Conservation (phyloP, 768 basidiomycete species). For the Leccinum uliginosum region DNA sequence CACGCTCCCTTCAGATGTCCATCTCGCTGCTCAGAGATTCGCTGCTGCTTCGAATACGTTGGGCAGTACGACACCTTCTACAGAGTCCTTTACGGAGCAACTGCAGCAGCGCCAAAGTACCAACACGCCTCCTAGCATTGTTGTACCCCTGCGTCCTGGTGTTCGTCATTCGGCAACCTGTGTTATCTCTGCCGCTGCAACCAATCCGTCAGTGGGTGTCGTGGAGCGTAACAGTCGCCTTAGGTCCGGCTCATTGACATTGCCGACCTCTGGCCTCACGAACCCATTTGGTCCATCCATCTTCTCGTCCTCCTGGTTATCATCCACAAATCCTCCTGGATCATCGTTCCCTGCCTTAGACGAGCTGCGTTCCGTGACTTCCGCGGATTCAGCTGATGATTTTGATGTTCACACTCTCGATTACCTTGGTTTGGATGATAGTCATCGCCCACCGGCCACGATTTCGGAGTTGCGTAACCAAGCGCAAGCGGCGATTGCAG, state of each 20-base stretch:
- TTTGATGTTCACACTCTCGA: slow-evolving; percentile 94
- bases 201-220: slow-evolving; percentile 27
- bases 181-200: slow-evolving; percentile 50
- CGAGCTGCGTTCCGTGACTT: slow-evolving; percentile 76
- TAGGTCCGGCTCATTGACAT: slow-evolving; percentile 88
- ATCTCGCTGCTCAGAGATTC: slow-evolving; percentile 80
- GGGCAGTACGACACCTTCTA: slow-evolving; percentile 43
- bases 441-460: slow-evolving; percentile 68
- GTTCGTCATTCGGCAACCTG: slow-evolving; percentile 76
- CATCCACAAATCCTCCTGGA: slow-evolving; percentile 51
- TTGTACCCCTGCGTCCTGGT: slow-evolving; percentile 53
- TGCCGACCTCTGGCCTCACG: slow-evolving; percentile 70
- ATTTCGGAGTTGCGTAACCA: slow-evolving; percentile 86
- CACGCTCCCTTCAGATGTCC: slow-evolving; percentile 94
- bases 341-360: slow-evolving; percentile 66
- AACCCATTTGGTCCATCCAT: slow-evolving; percentile 86
- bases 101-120: slow-evolving; percentile 35
- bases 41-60: slow-evolving; percentile 62
- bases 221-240: slow-evolving; percentile 76
- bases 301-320: slow-evolving; percentile 88
- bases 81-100: slow-evolving; percentile 49
- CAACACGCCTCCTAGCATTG: slow-evolving; percentile 36
- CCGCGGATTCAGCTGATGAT: slow-evolving; percentile 77
- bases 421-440: slow-evolving; percentile 91
- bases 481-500: slow-evolving; percentile 85